phyloP scores from a whole-genome alignment of 768 basidiomycete genomes.

The Rhodotorula paludigena region DNA sequence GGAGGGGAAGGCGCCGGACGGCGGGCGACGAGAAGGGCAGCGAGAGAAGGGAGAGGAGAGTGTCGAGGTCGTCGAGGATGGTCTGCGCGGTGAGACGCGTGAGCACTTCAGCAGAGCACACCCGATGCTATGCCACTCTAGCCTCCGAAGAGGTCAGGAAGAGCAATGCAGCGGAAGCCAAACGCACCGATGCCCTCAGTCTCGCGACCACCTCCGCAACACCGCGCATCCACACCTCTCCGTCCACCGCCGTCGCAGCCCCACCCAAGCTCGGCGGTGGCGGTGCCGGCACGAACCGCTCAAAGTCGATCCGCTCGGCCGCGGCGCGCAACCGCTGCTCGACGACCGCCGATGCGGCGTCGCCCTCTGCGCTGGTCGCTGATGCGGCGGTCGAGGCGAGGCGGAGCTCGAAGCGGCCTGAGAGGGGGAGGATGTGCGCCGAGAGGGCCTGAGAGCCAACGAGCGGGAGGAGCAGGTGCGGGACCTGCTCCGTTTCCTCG shows the following conservation, averaged over 20 bases:
- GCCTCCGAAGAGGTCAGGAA: background rate
- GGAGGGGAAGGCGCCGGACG: conserved; percentile 11
- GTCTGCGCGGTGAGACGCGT: conserved; percentile 2
- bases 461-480: conserved; percentile 13
- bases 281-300: background rate
- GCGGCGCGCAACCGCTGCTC: background rate
- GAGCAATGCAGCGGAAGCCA: background rate
- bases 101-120: background rate
- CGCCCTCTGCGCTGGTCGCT: background rate
- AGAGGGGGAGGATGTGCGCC: background rate
- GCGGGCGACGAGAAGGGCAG: background rate
- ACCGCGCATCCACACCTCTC: conserved; percentile 15
- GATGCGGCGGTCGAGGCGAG: background rate
- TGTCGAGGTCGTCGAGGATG: conserved; percentile 32
- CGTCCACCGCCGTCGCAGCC: background rate
- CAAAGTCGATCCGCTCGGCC: background rate
- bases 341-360: background rate
- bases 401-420: conserved; percentile 18
- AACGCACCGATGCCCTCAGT: conserved; percentile 15
- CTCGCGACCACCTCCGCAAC: conserved; percentile 21
- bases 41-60: conserved; percentile 16
- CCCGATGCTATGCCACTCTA: too few relatives aligned
- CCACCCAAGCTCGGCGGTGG: background rate
- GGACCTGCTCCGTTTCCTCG: background rate
- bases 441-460: background rate